These are phyloP conservation scores for Zygosaccharomyces rouxii DNA, from an alignment of 805 yeast species.

Conservation along the genomic window DNA sequence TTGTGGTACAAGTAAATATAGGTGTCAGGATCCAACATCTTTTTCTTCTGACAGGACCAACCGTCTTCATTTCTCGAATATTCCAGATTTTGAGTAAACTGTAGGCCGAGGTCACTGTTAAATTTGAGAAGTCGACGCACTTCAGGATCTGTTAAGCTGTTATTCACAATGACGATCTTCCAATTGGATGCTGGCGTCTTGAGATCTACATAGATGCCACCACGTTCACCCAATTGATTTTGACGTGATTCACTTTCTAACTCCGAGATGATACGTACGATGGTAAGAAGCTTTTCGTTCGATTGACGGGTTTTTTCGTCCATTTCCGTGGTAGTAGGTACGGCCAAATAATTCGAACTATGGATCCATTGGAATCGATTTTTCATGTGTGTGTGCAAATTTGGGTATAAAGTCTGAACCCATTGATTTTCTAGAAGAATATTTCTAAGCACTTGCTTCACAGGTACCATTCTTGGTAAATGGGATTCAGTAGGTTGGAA, in stretches of 20 bases:
- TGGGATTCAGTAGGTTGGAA: not conserved
- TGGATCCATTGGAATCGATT: not conserved
- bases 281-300: conserved; percentile 4
- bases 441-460: conserved; percentile 12
- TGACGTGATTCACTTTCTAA: conserved; percentile 12
- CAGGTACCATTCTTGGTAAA: conserved; percentile 11
- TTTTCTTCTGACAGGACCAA: conserved; percentile 19
- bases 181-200: conserved; percentile 12
- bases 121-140: conserved; percentile 14
- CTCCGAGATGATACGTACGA: conserved; percentile 10
- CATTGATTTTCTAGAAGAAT: conserved; percentile 16
- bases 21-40: conserved; percentile 22
- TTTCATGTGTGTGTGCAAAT: conserved; percentile 9
- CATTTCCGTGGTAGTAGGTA: not conserved
- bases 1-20: conserved; percentile 20
- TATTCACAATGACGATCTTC: conserved; percentile 20
- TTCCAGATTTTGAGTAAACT: conserved; percentile 18
- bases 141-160: conserved; percentile 12
- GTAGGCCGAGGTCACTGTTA: conserved; percentile 17
- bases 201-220: conserved; percentile 8
- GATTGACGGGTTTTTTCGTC: not conserved
- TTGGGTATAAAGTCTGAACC: conserved; percentile 22
- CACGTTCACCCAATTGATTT: conserved; percentile 10
- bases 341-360: not conserved
- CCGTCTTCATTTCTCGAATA: conserved; percentile 12